Evolutionary conservation across 1,284 basidiomycete genomes (phyloP), one percentile per base, ranked within the genome.

Genomic region (Agaricales sp.): DNA sequence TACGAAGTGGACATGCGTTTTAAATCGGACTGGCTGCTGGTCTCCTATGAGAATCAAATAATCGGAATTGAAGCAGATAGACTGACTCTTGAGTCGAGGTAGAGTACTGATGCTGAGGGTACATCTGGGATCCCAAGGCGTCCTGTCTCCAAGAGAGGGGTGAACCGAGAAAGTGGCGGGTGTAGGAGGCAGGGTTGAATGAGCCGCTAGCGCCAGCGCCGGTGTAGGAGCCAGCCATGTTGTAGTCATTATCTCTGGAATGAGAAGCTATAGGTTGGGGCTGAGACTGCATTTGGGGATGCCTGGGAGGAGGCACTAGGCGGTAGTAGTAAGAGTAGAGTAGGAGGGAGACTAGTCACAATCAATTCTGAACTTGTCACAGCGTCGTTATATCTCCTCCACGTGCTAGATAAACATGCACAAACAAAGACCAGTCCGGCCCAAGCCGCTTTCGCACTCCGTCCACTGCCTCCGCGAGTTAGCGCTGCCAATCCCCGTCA

Each of bases 81-180:
- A 69, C 79, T 55, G 55, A 86, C 83, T 84, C 82, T 57, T 82
- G 64, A 1, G n/a, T n/a, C n/a, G n/a, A n/a, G n/a, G n/a, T 8
- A 70, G 70, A 0, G 83, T 82, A 1, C 80, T 76, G 48, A 70
- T n/a, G 74, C 23, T 75, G 77, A 12, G 78, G 73, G 49, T 77
- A 75, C 62, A 80, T 74, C 6, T 79, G 68, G 26, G 70, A 82
- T 4, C 78, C 79, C 53, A 77, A 76, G 0, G 80, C 83, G 38
- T 75, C 77, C 0, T 72, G 68, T 2, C 78, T 70, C 74, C 79
- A 86, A 12, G 82, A 85, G 46, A 82, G 67, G 46, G 83, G 83
- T 0, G 82, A 85, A 49, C 81, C 81, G 11, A 86, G 67, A 60
- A 82, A 78, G 56, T 80, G 74, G 46, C 78, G 68, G 41, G 77